Evolutionary conservation across 2,329 filamentous ascomycete species (phyloP).

Genomic region (Clarireedia paspali): DNA sequence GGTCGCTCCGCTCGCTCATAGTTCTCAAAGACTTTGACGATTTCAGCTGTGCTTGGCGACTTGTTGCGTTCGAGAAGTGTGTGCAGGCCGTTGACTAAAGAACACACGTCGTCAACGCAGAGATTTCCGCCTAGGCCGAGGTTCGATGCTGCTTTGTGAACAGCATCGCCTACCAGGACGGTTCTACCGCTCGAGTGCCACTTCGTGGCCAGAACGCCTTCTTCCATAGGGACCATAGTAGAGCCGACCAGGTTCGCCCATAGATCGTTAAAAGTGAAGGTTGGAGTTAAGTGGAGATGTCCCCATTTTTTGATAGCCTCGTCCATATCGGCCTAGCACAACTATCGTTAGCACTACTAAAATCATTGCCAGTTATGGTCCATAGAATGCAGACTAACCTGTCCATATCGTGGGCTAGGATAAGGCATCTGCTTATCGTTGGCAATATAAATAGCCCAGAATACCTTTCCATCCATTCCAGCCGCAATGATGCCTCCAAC

Average conservation of each 20-base stretch:
- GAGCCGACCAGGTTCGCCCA: background rate
- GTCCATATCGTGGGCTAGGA: background rate
- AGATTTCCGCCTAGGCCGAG: conserved; percentile 1
- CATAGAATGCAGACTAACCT: background rate
- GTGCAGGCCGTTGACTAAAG: background rate
- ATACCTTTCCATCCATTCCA: conserved; percentile 2
- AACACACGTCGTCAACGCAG: conserved; percentile 1
- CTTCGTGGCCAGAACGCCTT: background rate
- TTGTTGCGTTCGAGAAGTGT: background rate
- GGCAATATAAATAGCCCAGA: conserved; percentile 3
- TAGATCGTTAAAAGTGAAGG: background rate
- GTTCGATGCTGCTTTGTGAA: background rate
- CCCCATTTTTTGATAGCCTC: conserved; percentile 1
- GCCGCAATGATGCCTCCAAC: background rate
- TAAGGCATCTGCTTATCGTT: background rate
- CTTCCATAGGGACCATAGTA: background rate
- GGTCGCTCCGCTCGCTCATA: conserved; percentile 3
- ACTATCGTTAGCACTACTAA: background rate
- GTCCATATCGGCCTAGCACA: background rate
- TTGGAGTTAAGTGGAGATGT: background rate
- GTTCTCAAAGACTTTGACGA: background rate
- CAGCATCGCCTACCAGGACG: conserved; percentile 1
- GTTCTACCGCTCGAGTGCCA: conserved; percentile 3
- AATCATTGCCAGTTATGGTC: background rate
- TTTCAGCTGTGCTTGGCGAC: background rate